Conservation (phyloP, 2,329 filamentous ascomycete genomes). For the Verticillium zaregamsianum region DNA sequence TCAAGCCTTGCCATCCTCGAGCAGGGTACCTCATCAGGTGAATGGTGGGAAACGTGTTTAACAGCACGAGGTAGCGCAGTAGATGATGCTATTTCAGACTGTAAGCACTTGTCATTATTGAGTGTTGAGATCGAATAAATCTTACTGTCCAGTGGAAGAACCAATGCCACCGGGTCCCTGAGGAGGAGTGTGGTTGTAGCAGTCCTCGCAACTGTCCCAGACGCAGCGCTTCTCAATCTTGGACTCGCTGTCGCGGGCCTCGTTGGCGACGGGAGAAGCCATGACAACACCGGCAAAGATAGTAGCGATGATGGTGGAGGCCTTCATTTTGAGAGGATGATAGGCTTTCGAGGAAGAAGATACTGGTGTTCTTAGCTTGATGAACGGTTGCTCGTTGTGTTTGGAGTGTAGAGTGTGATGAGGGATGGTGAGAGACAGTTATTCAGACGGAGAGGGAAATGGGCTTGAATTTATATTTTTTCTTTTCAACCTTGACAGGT, state of each 20-base stretch:
- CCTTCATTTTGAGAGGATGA: neutral
- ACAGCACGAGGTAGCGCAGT: neutral
- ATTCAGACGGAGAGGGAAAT: no score
- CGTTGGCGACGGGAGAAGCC: neutral
- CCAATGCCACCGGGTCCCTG: neutral
- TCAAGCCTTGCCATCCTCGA: no score
- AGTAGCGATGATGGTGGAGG: neutral
- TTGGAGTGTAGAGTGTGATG: no score
- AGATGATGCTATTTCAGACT: neutral
- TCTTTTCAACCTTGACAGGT: no score
- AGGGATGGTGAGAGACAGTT: no score
- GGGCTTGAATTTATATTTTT: no score
- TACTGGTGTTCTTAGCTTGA: neutral
- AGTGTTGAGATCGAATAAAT: neutral
- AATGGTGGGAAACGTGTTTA: neutral
- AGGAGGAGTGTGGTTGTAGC: neutral
- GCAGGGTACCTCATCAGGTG: no score
- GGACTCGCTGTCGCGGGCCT: neutral
- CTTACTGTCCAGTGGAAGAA: neutral
- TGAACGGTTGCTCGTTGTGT: neutral
- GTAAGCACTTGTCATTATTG: neutral
- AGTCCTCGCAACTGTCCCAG: neutral
- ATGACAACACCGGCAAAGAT: neutral
- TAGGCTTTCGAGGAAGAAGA: neutral
- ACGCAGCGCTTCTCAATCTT: neutral